Conservation (phyloP, 352 stramenopile species). For the Blastocystis sp. region DNA sequence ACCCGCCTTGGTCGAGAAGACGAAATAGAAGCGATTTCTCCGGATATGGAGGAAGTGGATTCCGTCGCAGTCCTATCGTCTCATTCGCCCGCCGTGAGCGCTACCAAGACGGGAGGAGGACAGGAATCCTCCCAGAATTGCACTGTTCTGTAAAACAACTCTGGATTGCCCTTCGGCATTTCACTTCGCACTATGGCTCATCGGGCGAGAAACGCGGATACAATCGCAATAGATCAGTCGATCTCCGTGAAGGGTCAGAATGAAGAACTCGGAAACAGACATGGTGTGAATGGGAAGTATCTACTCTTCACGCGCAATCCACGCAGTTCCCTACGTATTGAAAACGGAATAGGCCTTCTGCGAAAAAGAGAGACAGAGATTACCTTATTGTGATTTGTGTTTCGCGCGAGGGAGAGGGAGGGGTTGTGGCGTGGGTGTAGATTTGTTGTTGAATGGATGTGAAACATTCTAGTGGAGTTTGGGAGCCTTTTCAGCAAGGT, state of each 20-base stretch:
- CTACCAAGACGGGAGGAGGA: conserved; percentile 60
- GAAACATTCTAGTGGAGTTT: too few relatives aligned
- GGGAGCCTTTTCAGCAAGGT: too few relatives aligned
- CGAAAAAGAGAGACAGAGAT: too few relatives aligned
- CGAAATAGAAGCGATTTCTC: conserved; percentile 64
- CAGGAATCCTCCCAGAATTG: conserved; percentile 65
- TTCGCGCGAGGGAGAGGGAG: too few relatives aligned
- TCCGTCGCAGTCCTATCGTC: conserved; percentile 62
- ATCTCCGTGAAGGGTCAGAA: conserved; percentile 63
- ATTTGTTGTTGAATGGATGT: too few relatives aligned
- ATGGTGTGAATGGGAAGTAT: neutral
- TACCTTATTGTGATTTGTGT: too few relatives aligned
- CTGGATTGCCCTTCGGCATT: conserved; percentile 65
- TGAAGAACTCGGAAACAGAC: conserved; percentile 69
- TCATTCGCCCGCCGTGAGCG: neutral
- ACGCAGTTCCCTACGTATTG: too few relatives aligned
- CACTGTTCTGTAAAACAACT: conserved; percentile 58
- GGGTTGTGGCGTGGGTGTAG: too few relatives aligned
- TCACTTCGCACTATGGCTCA: conserved; percentile 46
- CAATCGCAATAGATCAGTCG: conserved; percentile 64
- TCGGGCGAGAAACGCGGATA: conserved; percentile 13
- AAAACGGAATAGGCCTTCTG: too few relatives aligned
- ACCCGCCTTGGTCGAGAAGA: conserved; percentile 58
- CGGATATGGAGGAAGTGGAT: conserved; percentile 66
- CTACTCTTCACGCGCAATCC: too few relatives aligned